Evolutionary conservation across 495 filamentous ascomycete species (phyloP).

Genomic region (Xylaria grammica): DNA sequence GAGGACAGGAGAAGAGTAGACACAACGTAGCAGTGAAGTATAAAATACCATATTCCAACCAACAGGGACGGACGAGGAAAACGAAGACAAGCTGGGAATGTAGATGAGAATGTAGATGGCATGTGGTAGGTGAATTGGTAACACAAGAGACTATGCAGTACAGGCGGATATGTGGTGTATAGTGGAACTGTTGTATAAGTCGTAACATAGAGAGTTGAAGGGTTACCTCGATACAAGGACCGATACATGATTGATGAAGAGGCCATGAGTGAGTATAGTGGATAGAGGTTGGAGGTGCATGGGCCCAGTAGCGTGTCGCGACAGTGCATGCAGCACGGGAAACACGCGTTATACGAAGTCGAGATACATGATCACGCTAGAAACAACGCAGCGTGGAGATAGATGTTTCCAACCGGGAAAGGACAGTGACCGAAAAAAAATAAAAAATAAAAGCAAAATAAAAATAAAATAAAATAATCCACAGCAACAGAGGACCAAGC

Average conservation of each 20-base stretch:
- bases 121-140: neutral
- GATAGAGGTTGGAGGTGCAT: constrained; percentile 9
- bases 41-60: neutral
- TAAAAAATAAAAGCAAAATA: neutral
- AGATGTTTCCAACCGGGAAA: neutral
- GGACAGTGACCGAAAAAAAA: neutral
- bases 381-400: neutral
- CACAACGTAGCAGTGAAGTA: no score
- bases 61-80: neutral
- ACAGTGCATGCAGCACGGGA: constrained; percentile 15
- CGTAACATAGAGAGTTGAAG: neutral
- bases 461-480: neutral
- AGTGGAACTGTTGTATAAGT: neutral
- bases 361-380: neutral
- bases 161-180: neutral
- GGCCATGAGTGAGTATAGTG: constrained; percentile 19
- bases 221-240: constrained; percentile 19
- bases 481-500: neutral
- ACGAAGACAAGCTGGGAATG: neutral
- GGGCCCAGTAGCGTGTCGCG: constrained; percentile 17
- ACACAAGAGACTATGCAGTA: constrained; percentile 7
- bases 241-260: constrained; percentile 5
- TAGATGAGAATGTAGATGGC: neutral
- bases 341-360: constrained; percentile 17
- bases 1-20: neutral